Conservation (phyloP, 225 moss, liverwort and hornwort genomes). For the Bryoerythrophyllum caledonicum region DNA sequence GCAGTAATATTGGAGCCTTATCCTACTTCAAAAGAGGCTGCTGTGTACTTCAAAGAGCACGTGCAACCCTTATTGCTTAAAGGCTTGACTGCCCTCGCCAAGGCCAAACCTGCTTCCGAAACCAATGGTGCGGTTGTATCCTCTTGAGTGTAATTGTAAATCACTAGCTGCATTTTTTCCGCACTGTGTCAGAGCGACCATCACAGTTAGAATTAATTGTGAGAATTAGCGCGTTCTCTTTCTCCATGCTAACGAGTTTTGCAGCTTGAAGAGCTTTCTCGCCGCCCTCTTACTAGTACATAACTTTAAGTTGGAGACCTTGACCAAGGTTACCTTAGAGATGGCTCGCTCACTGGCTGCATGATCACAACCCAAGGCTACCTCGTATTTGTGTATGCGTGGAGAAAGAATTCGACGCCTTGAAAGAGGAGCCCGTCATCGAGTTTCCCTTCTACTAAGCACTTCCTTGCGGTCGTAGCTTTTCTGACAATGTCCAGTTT, state of each 20-base stretch:
- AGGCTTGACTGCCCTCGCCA: slow-evolving; percentile 79
- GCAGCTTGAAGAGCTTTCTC: slow-evolving; percentile 4
- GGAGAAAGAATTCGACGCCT: slow-evolving; percentile 41
- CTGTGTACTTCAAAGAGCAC: slow-evolving; percentile 57
- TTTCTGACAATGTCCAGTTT: slow-evolving; percentile 1
- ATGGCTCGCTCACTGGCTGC: slow-evolving; percentile 73
- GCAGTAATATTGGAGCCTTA: slow-evolving; percentile 88
- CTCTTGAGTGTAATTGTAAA: slow-evolving; percentile 22
- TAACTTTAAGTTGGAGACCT: slow-evolving; percentile 1
- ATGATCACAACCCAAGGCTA: slow-evolving; percentile 57
- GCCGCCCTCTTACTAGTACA: neutral
- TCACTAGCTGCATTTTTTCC: neutral
- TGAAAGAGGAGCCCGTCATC: slow-evolving; percentile 52
- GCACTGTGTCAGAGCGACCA: too few species aligned
- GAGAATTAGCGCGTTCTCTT: neutral
- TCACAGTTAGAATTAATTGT: neutral
- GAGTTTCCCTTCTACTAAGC: slow-evolving; percentile 56
- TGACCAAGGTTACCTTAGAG: slow-evolving; percentile 32
- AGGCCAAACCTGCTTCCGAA: slow-evolving; percentile 78
- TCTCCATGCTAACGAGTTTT: neutral
- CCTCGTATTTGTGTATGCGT: slow-evolving; percentile 56
- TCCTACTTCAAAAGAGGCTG: slow-evolving; percentile 53
- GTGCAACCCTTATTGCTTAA: slow-evolving; percentile 77
- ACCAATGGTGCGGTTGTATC: slow-evolving; percentile 83
- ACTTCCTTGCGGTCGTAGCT: neutral